Evolutionary conservation across 495 filamentous ascomycete species (phyloP).

Genomic region (Darksidea phi): DNA sequence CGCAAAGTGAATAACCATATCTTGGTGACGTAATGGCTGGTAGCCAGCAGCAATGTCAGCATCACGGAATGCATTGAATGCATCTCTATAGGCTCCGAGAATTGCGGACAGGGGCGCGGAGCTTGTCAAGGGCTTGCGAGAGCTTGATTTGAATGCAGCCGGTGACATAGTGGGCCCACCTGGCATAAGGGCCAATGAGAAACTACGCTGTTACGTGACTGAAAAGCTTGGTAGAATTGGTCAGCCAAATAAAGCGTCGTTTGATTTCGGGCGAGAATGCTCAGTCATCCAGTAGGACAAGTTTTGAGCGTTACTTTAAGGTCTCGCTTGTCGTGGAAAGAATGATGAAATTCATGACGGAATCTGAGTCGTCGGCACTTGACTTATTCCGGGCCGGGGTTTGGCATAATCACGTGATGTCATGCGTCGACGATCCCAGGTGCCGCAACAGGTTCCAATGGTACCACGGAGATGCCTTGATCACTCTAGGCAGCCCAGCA

Average conservation of each 20-base stretch:
- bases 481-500: no score
- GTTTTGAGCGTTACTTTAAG: not conserved
- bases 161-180: not conserved
- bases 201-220: not conserved
- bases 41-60: not conserved
- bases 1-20: not conserved
- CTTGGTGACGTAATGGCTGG: not conserved
- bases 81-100: not conserved
- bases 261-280: no score
- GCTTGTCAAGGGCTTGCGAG: constrained; percentile 24
- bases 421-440: not conserved
- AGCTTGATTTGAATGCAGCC: constrained; percentile 14
- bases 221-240: not conserved
- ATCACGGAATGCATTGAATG: constrained; percentile 7
- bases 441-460: not conserved
- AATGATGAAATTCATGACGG: not conserved
- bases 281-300: not conserved
- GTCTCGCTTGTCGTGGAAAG: not conserved
- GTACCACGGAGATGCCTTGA: not conserved
- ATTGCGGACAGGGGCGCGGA: not conserved
- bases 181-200: not conserved
- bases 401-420: not conserved
- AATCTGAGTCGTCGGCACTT: not conserved
- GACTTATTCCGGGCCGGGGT: not conserved
- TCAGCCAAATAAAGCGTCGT: no score